phyloP scores from a whole-genome alignment of 2,329 filamentous ascomycete species.

The Myriosclerotinia scirpicola region DNA sequence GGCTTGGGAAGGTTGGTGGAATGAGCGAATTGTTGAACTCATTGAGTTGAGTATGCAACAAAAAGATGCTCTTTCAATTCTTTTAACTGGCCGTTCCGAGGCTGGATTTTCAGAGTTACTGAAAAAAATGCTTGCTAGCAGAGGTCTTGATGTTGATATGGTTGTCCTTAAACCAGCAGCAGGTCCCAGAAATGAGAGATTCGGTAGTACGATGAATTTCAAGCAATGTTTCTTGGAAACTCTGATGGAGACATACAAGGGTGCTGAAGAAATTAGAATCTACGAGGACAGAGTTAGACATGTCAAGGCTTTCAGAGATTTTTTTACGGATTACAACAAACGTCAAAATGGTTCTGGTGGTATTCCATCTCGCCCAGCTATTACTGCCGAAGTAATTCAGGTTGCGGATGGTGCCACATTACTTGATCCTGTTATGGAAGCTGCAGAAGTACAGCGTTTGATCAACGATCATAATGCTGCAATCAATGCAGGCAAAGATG shows the following conservation, averaged over 20 bases:
- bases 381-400: slow-evolving; percentile 79
- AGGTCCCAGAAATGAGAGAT: slow-evolving; percentile 76
- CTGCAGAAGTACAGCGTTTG: slow-evolving; percentile 82
- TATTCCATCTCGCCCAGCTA: slow-evolving; percentile 58
- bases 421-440: slow-evolving; percentile 75
- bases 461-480: slow-evolving; percentile 81
- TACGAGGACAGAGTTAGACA: slow-evolving; percentile 68
- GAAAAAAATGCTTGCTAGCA: slow-evolving; percentile 76
- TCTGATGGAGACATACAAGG: slow-evolving; percentile 80
- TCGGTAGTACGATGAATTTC: slow-evolving; percentile 83
- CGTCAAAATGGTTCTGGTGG: slow-evolving; percentile 50
- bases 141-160: slow-evolving; percentile 82
- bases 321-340: slow-evolving; percentile 75
- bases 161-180: slow-evolving; percentile 82
- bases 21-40: slow-evolving; percentile 81
- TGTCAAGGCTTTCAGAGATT: slow-evolving; percentile 81
- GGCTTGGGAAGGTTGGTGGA: slow-evolving; percentile 95
- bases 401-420: slow-evolving; percentile 73
- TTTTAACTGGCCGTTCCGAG: slow-evolving; percentile 85
- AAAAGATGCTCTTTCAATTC: slow-evolving; percentile 78
- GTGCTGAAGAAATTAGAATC: slow-evolving; percentile 78
- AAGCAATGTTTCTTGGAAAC: slow-evolving; percentile 83
- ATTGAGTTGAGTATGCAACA: slow-evolving; percentile 80
- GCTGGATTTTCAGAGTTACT: slow-evolving; percentile 74
- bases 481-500: slow-evolving; percentile 45